Base-by-base conservation (phyloP, 1,284 basidiomycete genomes). In the Trichosporon sp. region DNA sequence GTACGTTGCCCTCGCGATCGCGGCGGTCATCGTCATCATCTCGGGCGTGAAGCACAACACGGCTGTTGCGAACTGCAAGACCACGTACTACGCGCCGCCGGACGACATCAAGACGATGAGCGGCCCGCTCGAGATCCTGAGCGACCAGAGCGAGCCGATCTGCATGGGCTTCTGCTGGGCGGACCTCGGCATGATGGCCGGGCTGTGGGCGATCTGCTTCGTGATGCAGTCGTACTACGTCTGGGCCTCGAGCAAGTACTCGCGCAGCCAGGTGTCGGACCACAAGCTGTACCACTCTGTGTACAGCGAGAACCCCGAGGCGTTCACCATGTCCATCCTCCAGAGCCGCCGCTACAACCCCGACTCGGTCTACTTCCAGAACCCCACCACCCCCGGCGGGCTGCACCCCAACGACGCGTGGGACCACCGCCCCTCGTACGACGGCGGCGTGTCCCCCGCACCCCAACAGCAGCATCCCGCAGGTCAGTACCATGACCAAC, bases 81-180 rank as follows among this genome's bases (percentile, higher is more conserved):
- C 78, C 3, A 84, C 87, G 65, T 92, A 74, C 51, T 83, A 73
- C 70, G 79, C 76, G 66, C 58, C 69, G 3, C 65, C 75, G 11
- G 72, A 74, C 23, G 69, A 80, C 56, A 75, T 80, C 68, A 74
- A 81, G 29, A 83, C 84, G 12, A 80, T 82, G 12, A 66, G 73
- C 0, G 70, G 72, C 12, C 70, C 71, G 9, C 75, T 71, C 27
- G 64, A 73, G 27, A 78, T 76, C 3, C 73, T 80, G 8, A 66
- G 65, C 11, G 71, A 75, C 25, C 88, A 91, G 80, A 89, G 87
- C 8, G 81, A 89, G 62, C 88, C 87, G 1, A 85, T 96, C 18
- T 96, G 94, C 83, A 86, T 90, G 65, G 90, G 95, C 66, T 94
- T 96, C 78, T 86, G 92, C 7, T 96, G 92, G 92, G 91, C 92